Base-by-base conservation (phyloP, 495 filamentous ascomycete species). In the Aspergillus steynii region DNA sequence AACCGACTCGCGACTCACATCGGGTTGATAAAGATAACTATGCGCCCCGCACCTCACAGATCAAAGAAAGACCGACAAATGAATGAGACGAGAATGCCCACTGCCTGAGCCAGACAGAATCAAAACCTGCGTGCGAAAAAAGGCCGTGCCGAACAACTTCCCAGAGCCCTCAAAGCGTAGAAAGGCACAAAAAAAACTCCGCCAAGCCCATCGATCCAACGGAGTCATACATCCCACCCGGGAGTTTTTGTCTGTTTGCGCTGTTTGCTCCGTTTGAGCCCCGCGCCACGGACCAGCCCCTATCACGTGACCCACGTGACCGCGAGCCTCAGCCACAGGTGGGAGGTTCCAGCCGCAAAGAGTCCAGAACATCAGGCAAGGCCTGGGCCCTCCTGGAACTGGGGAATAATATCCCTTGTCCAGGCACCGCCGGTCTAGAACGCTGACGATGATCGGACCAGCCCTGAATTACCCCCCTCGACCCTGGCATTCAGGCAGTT, bases 221-320 rank as follows among this genome's bases (percentile, higher is more conserved):
- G 54, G 62, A 75, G 67, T 75, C 69, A 77, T 71, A 32, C 65
- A 68, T 68, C 59, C 65, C 63, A 63, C 60, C 58, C 51, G 53
- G 48, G 51, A 37, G 53, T 14, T 51, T 63, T 50, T 50, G 52
- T n/a, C 28, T 60, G 56, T 65, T 67, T 67, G 61, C 58, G 50
- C 25, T 58, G 65, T 77, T 78, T 76, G 74, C 53, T 55, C n/a
- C 53, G 69, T 74, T 75, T 76, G 73, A 4, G 45, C 34, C 29
- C 53, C 37, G 6, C 25, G 49, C 49, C 25, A 50, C 49, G 12
- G 49, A 50, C 6, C 9, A 20, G 27, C 20, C 31, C 2, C 28
- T 31, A 3, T 28, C 29, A 32, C 52, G 32, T 56, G 58, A 56
- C 15, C 56, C 47, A 63, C 58, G 51, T 63, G 58, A 67, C 37